Evolutionary conservation across 345 rosid species (phyloP), one percentile per base, ranked within the genome.

Genomic region (Atalantia buxifolia): DNA sequence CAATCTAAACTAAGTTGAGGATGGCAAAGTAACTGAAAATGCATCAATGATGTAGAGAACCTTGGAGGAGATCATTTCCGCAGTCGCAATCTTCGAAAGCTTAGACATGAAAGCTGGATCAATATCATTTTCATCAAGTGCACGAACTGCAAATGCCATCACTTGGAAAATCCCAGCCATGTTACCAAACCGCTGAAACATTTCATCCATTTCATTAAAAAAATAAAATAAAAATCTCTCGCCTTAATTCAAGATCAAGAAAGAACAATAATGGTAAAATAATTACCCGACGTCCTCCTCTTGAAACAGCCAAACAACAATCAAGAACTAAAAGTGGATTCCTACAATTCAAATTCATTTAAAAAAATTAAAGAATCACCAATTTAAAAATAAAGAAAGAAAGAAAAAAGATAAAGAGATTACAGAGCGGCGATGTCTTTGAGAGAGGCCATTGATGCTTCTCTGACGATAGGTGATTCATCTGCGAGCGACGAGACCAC

Each of bases 121-220:
- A 66, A 86, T 84, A 40, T 93, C 93, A n/a, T 75, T 81, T 74
- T 68, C 74, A 78, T 89, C 87, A 70, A 95, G 81, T 62, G 92
- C 92, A 25, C 86, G 84, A 78, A 95, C 93, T 69, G 91, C 90
- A 57, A 90, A 81, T 8, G 99, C 91, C 99, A 93, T 92, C 7
- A 95, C 97, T 87, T 95, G 94, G 85, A 95, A 95, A 40, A 92
- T 87, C 77, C 97, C 99, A 56, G 98, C 99, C 92, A 95, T 87
- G 83, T 95, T 95, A 70, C 96, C 87, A 81, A 91, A 93, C 61
- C 98, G 85, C 99, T 95, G 83, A 69, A 80, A 60, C 42, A 62
- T 55, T 35, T 38, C 14, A 22, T 53, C 22, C 57, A 53, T 53
- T 53, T 53, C 57, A 53, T 53, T 16, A 19, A 42, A 72, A 74